phyloP scores from a whole-genome alignment of 2,329 filamentous ascomycete species.

The Claviceps arundinis region DNA sequence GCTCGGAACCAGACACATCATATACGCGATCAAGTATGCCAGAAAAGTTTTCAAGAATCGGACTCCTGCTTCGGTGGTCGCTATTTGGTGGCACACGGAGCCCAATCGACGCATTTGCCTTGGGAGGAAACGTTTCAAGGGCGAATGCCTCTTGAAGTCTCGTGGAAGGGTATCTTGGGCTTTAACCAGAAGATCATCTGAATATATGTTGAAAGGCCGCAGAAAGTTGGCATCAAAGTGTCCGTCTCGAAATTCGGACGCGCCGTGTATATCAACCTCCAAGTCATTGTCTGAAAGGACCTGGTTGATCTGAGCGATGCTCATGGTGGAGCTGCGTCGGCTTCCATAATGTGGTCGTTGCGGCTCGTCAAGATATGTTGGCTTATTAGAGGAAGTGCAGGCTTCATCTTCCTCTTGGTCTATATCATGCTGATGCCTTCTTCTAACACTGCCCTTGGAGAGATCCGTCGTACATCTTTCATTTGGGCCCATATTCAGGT shows the following conservation, averaged over 20 bases:
- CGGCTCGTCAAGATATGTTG: constrained; percentile 8
- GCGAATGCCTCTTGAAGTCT: constrained; percentile 31
- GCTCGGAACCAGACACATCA: constrained; percentile 38
- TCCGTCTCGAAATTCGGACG: constrained; percentile 30
- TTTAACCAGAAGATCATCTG: constrained; percentile 25
- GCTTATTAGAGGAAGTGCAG: constrained; percentile 4
- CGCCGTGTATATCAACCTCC: constrained; percentile 27
- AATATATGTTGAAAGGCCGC: constrained; percentile 25
- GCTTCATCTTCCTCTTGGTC: not conserved
- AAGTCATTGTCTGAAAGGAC: constrained; percentile 22
- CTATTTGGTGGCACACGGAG: constrained; percentile 25
- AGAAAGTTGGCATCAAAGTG: constrained; percentile 36
- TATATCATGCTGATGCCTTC: not conserved
- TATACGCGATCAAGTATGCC: constrained; percentile 43
- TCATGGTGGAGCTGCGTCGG: constrained; percentile 16
- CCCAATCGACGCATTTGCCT: constrained; percentile 32
- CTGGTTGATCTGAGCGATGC: constrained; percentile 20
- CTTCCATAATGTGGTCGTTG: not conserved
- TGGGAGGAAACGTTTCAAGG: constrained; percentile 32
- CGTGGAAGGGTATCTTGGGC: constrained; percentile 32
- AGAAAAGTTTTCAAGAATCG: constrained; percentile 38
- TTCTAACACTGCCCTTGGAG: not conserved
- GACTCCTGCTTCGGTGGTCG: constrained; percentile 37
- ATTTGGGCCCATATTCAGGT: not conserved
- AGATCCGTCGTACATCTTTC: not conserved